Evolutionary conservation across 139 green algal genomes (phyloP), one percentile per base, ranked within the genome.

Genomic region (Coccomyxa sp.): DNA sequence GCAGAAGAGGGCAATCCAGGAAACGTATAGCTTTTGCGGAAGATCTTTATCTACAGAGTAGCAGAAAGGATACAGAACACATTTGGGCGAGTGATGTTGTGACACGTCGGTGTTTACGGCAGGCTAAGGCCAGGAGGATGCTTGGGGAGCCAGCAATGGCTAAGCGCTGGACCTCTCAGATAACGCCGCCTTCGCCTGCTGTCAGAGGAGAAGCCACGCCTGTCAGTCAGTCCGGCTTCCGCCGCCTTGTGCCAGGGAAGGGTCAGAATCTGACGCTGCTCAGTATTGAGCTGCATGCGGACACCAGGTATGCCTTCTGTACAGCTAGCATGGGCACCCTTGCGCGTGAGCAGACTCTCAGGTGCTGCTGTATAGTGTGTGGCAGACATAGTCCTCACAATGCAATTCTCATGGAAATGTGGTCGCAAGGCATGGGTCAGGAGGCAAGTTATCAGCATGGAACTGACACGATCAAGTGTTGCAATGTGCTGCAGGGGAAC

Each of bases 271-370:
- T 97, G 22, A 91, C 90, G 3, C 77, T 95, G 33, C 80, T 90
- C 40, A 88, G 83, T 22, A 55, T 97, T n/a, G 93, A 99, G 89
- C 75, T 98, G 70, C 87, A 92, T 55, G 92, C 93, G 9, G 90
- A 90, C 38, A 89, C 76, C 74, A 88, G 87, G 83, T 82, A 33
- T 8, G 69, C 8, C 72, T 29, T 2, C 68, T 64, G 50, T 64
- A 3, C 50, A 29, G 18, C 18, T 14, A 73, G 31, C 9, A 33
- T 73, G 68, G 22, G n/a, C n/a, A n/a, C n/a, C n/a, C n/a, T n/a
- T n/a, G n/a, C n/a, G n/a, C n/a, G n/a, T n/a, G n/a, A n/a, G n/a
- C 0, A 0, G n/a, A n/a, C n/a, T n/a, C n/a, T n/a, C n/a, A n/a
- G n/a, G n/a, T n/a, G n/a, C n/a, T n/a, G n/a, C n/a, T n/a, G n/a